Evolutionary conservation across 2,329 filamentous ascomycete genomes (phyloP).

Genomic region (Hortaea werneckii): DNA sequence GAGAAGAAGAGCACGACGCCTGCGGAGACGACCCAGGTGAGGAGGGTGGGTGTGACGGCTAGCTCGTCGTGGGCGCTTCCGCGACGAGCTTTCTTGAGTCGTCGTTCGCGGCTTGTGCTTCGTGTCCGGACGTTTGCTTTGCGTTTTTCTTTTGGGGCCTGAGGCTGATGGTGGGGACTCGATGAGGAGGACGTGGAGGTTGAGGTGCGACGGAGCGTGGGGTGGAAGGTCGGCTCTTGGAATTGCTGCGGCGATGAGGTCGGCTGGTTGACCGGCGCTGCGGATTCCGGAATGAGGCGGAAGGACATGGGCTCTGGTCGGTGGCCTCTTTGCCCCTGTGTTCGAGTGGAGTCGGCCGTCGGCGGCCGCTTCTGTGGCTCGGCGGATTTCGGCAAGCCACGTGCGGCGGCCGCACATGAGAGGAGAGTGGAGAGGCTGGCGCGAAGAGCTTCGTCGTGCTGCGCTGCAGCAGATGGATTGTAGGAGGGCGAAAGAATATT

Average conservation of each 20-base stretch:
- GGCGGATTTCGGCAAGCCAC: constrained; percentile 61
- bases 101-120: constrained; percentile 35
- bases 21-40: constrained; percentile 57
- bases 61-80: constrained; percentile 10
- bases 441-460: constrained; percentile 86
- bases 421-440: constrained; percentile 90
- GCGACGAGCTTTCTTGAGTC: constrained; percentile 34
- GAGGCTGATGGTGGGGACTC: constrained; percentile 5
- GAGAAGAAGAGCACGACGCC: constrained; percentile 55
- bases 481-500: constrained; percentile 65
- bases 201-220: constrained; percentile 25
- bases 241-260: background rate
- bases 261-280: constrained; percentile 26
- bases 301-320: constrained; percentile 44
- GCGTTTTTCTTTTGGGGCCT: constrained; percentile 26
- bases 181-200: constrained; percentile 19
- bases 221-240: constrained; percentile 25
- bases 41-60: constrained; percentile 46
- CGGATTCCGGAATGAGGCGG: constrained; percentile 50
- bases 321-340: constrained; percentile 12
- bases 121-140: constrained; percentile 29
- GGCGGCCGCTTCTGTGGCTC: constrained; percentile 13
- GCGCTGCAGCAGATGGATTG: constrained; percentile 46
- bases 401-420: constrained; percentile 85
- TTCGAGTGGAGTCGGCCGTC: constrained; percentile 13